Percentiles rank a stretch among this genome's conserved stretches.
Conservation (phyloP, 495 filamentous ascomycete species). For the Hypomontagnella submonticulosa region DNA sequence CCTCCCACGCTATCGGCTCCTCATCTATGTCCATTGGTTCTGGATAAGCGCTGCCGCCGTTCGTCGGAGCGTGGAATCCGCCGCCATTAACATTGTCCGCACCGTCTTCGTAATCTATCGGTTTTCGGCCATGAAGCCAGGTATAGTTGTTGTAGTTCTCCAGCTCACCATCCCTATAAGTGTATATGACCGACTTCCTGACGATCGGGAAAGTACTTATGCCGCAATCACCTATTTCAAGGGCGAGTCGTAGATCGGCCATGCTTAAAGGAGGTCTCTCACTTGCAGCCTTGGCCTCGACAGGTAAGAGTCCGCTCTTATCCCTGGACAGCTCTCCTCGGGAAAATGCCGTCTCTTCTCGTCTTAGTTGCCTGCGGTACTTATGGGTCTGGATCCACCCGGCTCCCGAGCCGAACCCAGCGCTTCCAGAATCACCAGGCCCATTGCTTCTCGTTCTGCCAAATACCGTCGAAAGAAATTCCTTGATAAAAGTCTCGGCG, state of each 20-base stretch:
- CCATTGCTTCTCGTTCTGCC: constrained; percentile 82
- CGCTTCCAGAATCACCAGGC: constrained; percentile 65
- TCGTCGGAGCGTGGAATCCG: constrained; percentile 42
- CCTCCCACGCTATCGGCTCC: constrained; percentile 77
- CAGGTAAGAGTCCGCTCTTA: constrained; percentile 79
- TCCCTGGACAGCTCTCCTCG: constrained; percentile 72
- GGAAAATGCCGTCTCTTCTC: constrained; percentile 74
- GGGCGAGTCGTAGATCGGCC: constrained; percentile 78
- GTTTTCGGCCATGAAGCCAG: constrained; percentile 55
- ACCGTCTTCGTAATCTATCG: constrained; percentile 42
- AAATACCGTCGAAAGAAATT: constrained; percentile 81
- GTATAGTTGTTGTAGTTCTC: constrained; percentile 69
- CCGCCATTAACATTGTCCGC: constrained; percentile 51
- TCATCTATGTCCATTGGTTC: constrained; percentile 75
- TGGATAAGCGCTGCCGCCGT: constrained; percentile 51
- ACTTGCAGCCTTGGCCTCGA: constrained; percentile 76
- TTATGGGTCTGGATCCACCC: constrained; percentile 81
- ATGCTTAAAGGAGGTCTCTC: constrained; percentile 76
- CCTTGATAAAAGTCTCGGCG: constrained; percentile 91
- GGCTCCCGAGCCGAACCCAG: constrained; percentile 69
- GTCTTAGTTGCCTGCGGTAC: constrained; percentile 76
- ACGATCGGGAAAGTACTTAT: constrained; percentile 82
- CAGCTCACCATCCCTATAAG: constrained; percentile 79
- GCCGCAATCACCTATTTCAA: constrained; percentile 77
- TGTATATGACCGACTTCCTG: constrained; percentile 74